Evolutionary conservation across 1,139 yeast genomes (phyloP), one percentile per base, ranked within the genome.

Genomic region (Kurtzmaniella quercitrusa): DNA sequence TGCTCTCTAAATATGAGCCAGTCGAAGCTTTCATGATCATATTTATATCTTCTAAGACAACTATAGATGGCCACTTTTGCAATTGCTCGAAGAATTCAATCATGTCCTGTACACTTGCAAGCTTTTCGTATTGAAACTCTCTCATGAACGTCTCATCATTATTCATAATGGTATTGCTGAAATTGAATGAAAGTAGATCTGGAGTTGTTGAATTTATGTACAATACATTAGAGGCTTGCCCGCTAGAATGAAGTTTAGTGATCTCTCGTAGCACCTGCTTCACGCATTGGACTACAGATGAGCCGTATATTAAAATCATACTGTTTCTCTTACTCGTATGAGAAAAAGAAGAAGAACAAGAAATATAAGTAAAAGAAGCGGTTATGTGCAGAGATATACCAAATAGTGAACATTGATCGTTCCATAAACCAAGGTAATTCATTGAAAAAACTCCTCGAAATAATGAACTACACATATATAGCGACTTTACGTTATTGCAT

Each of bases 131-230:
- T 22, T 47, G 47, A 41, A 57, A 53, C 14, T 43, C 38, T 41
- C 45, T 46, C 54, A 54, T 45, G 8, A 39, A 41, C 28, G 33
- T 43, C 8, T 45, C 41, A 20, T 43, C 38, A 3, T 36, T 11
- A 21, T 47, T 39, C 36, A 54, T 47, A n/a, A 19, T 19, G 20
- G 45, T 46, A 8, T 39, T 32, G 3, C 45, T 42, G 6, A 56
- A 49, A 3, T 39, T 20, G 21, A 48, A 28, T 34, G 44, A 50
- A 9, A 57, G 41, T 20, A 40, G 42, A 32, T 47, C 48, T 4
- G 57, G 58, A 15, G 53, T 43, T 2, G 55, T 49, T 21, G 53
- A 47, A 38, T 56, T 56, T 3, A 56, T 28, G 38, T 56, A 56
- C 11, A 42, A 12, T n/a, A 53, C 47, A 3, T 21, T 15, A 23